Conservation (phyloP, 305 asterid genomes). For the Vinca major region DNA sequence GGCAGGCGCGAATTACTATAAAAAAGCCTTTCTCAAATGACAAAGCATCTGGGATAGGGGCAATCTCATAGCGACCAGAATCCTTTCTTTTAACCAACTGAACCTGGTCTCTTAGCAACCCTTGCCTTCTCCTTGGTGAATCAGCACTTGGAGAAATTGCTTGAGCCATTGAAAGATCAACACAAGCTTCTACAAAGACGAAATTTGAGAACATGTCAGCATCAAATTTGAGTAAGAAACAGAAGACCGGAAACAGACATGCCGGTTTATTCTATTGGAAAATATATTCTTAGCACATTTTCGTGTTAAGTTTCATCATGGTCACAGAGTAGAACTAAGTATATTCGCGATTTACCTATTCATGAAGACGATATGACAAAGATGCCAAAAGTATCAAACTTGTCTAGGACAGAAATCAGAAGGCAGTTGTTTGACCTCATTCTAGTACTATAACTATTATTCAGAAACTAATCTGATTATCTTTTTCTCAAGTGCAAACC, state of each 20-base stretch:
- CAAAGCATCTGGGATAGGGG: constrained; percentile 62
- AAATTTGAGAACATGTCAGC: background rate
- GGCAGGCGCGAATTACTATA: constrained; percentile 80
- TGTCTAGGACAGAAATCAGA: background rate
- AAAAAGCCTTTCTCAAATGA: constrained; percentile 97
- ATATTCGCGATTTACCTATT: background rate
- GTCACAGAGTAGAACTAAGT: background rate
- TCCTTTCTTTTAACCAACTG: constrained; percentile 72
- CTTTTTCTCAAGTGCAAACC: background rate
- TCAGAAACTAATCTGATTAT: background rate
- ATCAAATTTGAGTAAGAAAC: background rate
- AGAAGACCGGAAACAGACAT: no score
- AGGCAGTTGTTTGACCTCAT: background rate
- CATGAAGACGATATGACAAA: background rate
- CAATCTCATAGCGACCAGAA: constrained; percentile 72
- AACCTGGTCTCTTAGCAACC: constrained; percentile 84
- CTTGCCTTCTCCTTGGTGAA: constrained; percentile 77
- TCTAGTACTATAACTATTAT: background rate
- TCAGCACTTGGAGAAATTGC: constrained; percentile 40
- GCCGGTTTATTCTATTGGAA: no score
- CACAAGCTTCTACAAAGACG: constrained; percentile 7
- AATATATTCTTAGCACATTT: background rate
- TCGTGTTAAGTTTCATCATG: background rate
- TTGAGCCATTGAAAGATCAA: constrained; percentile 42
- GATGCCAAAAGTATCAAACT: background rate